Evolutionary conservation across 1,284 basidiomycete species (phyloP).

Genomic region (Pseudozyma hubeiensis): DNA sequence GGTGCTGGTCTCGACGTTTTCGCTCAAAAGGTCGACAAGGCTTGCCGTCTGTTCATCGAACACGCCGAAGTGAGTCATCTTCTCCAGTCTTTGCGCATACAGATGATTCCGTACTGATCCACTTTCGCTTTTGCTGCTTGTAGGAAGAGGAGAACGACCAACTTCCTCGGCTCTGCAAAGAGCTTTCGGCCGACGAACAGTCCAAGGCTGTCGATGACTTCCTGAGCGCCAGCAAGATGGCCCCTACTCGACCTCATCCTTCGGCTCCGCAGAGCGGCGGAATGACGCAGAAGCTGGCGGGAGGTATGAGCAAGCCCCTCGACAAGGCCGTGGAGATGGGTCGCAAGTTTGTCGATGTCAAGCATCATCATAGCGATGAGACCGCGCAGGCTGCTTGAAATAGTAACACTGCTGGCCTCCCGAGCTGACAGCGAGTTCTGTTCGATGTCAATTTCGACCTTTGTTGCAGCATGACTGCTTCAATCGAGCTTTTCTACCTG

Average conservation of each 20-base stretch:
- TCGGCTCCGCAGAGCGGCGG: conserved; percentile 59
- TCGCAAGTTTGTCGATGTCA: conserved; percentile 40
- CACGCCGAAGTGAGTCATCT: conserved; percentile 29
- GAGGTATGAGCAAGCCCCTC: conserved; percentile 24
- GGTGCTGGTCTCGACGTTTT: conserved; percentile 32
- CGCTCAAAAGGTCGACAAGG: conserved; percentile 37
- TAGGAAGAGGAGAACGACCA: conserved; percentile 50
- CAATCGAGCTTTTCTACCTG: no score
- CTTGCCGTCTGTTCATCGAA: conserved; percentile 49
- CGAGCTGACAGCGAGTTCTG: no score
- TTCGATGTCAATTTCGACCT: no score
- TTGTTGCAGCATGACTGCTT: no score
- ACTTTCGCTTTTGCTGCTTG: neutral
- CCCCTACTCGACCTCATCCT: conserved; percentile 58
- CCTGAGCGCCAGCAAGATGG: conserved; percentile 47
- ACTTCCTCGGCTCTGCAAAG: conserved; percentile 21
- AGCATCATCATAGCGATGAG: conserved; percentile 30
- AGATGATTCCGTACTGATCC: no score
- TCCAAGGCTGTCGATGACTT: conserved; percentile 48
- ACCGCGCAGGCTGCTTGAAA: conserved; percentile 3
- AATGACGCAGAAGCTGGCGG: conserved; percentile 50
- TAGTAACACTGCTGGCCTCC: neutral
- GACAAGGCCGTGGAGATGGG: conserved; percentile 17
- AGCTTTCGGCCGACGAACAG: conserved; percentile 47
- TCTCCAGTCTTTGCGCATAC: neutral